Evolutionary conservation across 306 rosid species (phyloP).

Genomic region (Benincasa hispida): DNA sequence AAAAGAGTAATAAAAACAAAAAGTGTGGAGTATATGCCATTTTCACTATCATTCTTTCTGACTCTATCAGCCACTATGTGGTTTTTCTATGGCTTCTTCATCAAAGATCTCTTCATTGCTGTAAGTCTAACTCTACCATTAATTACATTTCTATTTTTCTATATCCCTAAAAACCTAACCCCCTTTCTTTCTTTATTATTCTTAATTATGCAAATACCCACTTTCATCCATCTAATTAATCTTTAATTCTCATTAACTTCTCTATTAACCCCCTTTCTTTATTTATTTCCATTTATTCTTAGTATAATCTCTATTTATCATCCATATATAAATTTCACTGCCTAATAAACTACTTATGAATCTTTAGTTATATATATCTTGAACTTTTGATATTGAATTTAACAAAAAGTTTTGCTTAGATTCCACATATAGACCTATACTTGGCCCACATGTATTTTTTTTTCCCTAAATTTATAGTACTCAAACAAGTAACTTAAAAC

Average conservation of each 20-base stretch:
- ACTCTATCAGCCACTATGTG: conserved; percentile 42
- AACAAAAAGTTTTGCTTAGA: not conserved
- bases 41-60: conserved; percentile 44
- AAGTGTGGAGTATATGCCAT: conserved; percentile 66
- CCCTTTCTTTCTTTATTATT: too few species aligned
- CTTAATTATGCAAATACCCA: too few species aligned
- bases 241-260: too few species aligned
- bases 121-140: conserved; percentile 21
- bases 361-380: not conserved
- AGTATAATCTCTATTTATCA: not conserved
- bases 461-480: not conserved
- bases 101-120: conserved; percentile 42
- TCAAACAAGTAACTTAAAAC: not conserved
- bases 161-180: not conserved
- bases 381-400: too few species aligned
- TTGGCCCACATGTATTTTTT: not conserved
- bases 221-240: too few species aligned
- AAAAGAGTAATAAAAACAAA: conserved; percentile 43
- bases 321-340: not conserved
- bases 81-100: conserved; percentile 59
- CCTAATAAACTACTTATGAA: not conserved
- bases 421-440: not conserved
- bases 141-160: not conserved
- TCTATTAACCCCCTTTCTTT: too few species aligned
- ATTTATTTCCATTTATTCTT: not conserved